phyloP scores from a whole-genome alignment of 2,329 filamentous ascomycete genomes.

The Nectriaceae sp. region DNA sequence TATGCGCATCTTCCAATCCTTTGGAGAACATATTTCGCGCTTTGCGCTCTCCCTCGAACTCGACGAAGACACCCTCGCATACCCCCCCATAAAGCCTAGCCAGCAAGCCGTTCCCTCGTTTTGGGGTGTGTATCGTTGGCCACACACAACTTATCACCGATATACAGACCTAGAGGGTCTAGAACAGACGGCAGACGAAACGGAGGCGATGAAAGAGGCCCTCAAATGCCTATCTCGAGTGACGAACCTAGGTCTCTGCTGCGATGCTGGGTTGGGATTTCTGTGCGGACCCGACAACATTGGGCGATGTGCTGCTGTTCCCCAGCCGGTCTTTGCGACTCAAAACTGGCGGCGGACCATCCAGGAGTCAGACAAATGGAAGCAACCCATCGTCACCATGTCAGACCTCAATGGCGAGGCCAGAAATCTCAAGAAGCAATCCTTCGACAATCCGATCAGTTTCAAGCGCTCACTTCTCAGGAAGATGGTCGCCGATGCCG shows the following conservation, averaged over 20 bases:
- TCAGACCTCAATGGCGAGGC: conserved; percentile 26
- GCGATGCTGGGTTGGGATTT: conserved; percentile 70
- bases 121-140: conserved; percentile 69
- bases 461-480: conserved; percentile 36
- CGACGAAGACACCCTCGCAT: conserved; percentile 51
- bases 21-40: conserved; percentile 59
- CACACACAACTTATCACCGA: conserved; percentile 57
- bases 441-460: conserved; percentile 26
- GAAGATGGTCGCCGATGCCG: conserved; percentile 41
- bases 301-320: conserved; percentile 42
- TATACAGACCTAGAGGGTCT: conserved; percentile 61
- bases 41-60: conserved; percentile 72
- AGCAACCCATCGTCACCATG: conserved; percentile 21
- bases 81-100: conserved; percentile 57
- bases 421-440: conserved; percentile 18
- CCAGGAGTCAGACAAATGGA: conserved; percentile 12
- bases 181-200: conserved; percentile 65
- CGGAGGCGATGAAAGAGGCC: conserved; percentile 60
- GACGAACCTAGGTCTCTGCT: conserved; percentile 65
- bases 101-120: conserved; percentile 58
- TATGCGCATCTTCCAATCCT: conserved; percentile 61
- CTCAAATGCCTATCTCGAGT: conserved; percentile 58
- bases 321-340: conserved; percentile 38
- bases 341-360: conserved; percentile 26
- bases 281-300: conserved; percentile 62